Conservation (phyloP, 2,329 filamentous ascomycete genomes). For the Trichoderma sp. region DNA sequence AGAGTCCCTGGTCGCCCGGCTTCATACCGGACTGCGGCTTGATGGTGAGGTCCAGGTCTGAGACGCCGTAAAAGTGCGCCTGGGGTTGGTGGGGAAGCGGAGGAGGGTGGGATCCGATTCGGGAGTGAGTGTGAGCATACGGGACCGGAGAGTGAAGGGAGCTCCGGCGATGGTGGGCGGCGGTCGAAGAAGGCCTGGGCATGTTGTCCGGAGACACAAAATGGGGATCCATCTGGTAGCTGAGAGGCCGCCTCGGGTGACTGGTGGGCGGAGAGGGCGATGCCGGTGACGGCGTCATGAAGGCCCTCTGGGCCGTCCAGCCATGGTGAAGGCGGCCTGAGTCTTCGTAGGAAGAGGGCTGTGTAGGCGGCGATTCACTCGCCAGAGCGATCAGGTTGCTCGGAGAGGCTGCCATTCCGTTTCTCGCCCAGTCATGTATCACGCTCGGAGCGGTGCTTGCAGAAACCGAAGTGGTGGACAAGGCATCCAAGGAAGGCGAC, state of each 20-base stretch:
- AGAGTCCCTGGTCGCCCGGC: constrained; percentile 68
- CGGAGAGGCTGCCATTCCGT: constrained; percentile 50
- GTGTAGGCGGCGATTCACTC: constrained; percentile 53
- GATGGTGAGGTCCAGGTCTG: constrained; percentile 71
- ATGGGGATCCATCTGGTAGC: constrained; percentile 53
- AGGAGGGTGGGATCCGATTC: constrained; percentile 48
- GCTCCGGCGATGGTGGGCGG: constrained; percentile 39
- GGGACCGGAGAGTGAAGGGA: constrained; percentile 46
- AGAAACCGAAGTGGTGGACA: constrained; percentile 50
- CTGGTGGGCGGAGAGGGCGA: constrained; percentile 41
- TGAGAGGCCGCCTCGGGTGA: constrained; percentile 46
- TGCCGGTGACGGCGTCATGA: constrained; percentile 44
- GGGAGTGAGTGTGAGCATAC: constrained; percentile 44
- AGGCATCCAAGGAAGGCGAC: constrained; percentile 49
- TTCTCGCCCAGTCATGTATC: constrained; percentile 46
- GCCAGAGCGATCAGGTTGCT: constrained; percentile 51
- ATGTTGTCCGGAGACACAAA: constrained; percentile 43
- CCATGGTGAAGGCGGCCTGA: constrained; percentile 42
- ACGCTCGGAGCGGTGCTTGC: constrained; percentile 48
- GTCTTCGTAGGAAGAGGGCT: constrained; percentile 53
- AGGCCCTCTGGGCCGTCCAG: constrained; percentile 47
- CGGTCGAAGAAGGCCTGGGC: constrained; percentile 36
- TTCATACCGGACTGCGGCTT: constrained; percentile 54
- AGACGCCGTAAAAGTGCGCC: constrained; percentile 72
- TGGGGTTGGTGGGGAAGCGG: constrained; percentile 73